Percentiles rank a stretch among this genome's conserved stretches.
These are phyloP conservation scores for Aspergillus hiratsukae DNA, from an alignment of 2,329 filamentous ascomycete genomes.

Conservation along the genomic window DNA sequence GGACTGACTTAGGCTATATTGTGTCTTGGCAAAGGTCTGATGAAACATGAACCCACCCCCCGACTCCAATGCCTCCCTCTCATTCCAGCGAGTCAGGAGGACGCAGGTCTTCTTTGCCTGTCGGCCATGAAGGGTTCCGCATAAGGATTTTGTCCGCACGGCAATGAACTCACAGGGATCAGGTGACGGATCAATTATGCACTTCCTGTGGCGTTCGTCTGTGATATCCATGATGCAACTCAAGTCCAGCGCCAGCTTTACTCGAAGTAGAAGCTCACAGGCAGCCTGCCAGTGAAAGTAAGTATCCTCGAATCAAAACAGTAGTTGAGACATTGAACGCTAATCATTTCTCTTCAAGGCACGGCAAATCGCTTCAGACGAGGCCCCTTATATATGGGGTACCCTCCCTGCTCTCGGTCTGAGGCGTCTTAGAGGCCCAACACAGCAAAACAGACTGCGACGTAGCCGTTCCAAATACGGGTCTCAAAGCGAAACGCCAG, in stretches of 20 bases:
- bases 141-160: background rate
- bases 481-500: background rate
- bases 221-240: background rate
- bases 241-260: background rate
- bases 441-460: background rate
- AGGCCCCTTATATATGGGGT: slow-evolving; percentile 6
- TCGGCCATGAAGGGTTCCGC: background rate
- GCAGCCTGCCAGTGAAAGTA: background rate
- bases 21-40: slow-evolving; percentile 5
- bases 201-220: background rate
- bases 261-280: background rate
- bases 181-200: background rate
- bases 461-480: slow-evolving; percentile 9
- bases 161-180: background rate
- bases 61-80: slow-evolving; percentile 1
- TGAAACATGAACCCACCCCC: slow-evolving; percentile 8
- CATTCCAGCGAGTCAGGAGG: slow-evolving; percentile 3
- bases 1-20: slow-evolving; percentile 5
- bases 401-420: background rate
- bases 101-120: background rate
- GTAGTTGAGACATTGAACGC: slow-evolving; percentile 3
- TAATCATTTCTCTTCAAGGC: slow-evolving; percentile 26
- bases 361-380: slow-evolving; percentile 15
- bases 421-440: slow-evolving; percentile 1
- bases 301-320: slow-evolving; percentile 15